phyloP scores from a whole-genome alignment of 306 rosid genomes.

The Dalbergia cultrata region DNA sequence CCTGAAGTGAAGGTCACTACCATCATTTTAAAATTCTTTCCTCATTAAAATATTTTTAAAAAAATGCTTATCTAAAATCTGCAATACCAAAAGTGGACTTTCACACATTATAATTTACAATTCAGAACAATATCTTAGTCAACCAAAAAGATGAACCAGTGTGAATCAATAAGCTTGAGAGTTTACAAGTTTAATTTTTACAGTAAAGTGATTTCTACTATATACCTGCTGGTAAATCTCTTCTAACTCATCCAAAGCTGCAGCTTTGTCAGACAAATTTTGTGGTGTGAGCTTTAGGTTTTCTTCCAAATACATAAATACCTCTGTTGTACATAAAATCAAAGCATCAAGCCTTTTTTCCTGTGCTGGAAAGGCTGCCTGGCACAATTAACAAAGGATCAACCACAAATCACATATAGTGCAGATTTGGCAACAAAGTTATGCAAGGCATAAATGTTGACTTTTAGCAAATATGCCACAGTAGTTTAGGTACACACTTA shows the following conservation, averaged over 20 bases:
- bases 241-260: conserved; percentile 86
- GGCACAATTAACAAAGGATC: conserved; percentile 43
- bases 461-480: conserved; percentile 7
- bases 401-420: conserved; percentile 35
- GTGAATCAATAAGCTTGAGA: conserved; percentile 28
- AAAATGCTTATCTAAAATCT: background rate
- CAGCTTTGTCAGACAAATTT: conserved; percentile 82
- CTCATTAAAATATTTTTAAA: background rate
- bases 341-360: conserved; percentile 95
- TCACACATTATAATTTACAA: conserved; percentile 24
- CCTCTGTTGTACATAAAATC: conserved; percentile 77
- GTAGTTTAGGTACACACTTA: conserved; percentile 9
- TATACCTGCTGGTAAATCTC: conserved; percentile 94
- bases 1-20: conserved; percentile 31
- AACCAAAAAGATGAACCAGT: conserved; percentile 5
- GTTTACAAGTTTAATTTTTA: conserved; percentile 4
- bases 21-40: conserved; percentile 20
- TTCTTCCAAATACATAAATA: conserved; percentile 85
- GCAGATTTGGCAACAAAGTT: conserved; percentile 29
- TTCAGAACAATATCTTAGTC: conserved; percentile 25
- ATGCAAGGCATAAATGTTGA: conserved; percentile 18
- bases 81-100: conserved; percentile 40
- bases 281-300: conserved; percentile 87
- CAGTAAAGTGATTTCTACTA: conserved; percentile 34
- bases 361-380: conserved; percentile 94